A percentile compares a stretch with the other conserved stretches of the same genome.
Conservation (phyloP, 805 yeast genomes). For the Clavispora santaluciae region DNA sequence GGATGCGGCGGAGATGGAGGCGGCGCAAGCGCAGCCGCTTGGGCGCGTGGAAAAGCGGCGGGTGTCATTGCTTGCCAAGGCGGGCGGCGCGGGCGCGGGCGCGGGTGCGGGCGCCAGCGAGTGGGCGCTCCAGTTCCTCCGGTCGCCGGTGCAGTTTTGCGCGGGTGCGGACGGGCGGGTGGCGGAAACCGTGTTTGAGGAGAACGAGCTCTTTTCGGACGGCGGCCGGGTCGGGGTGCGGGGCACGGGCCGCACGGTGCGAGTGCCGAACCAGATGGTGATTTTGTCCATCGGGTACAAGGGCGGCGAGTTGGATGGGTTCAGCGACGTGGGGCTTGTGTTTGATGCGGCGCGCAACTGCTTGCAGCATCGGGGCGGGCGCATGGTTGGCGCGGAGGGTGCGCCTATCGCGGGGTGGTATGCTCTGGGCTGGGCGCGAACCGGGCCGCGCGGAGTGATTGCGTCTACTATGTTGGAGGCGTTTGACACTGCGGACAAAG, state of each 20-base stretch:
- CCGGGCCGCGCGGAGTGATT: slow-evolving; percentile 85
- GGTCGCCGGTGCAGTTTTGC: slow-evolving; percentile 56
- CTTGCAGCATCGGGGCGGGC: slow-evolving; percentile 31
- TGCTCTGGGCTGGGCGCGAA: slow-evolving; percentile 86
- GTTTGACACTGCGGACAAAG: slow-evolving; percentile 62
- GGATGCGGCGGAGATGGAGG: slow-evolving; percentile 27
- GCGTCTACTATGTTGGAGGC: slow-evolving; percentile 87
- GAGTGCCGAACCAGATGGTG: slow-evolving; percentile 54
- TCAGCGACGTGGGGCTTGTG: slow-evolving; percentile 35
- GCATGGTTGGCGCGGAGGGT: slow-evolving; percentile 16
- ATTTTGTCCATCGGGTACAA: slow-evolving; percentile 82
- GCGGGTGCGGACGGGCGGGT: slow-evolving; percentile 33
- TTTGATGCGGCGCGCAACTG: slow-evolving; percentile 24
- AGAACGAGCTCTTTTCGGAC: slow-evolving; percentile 37
- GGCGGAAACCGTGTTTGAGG: slow-evolving; percentile 44
- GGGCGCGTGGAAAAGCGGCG: slow-evolving; percentile 60
- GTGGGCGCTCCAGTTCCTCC: slow-evolving; percentile 71
- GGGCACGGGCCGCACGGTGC: slow-evolving; percentile 30
- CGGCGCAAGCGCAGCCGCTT: slow-evolving; percentile 27
- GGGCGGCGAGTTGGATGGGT: slow-evolving; percentile 59
- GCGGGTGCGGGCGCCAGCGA: slow-evolving; percentile 12
- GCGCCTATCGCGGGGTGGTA: slow-evolving; percentile 48
- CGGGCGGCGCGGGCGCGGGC: slow-evolving; percentile 12
- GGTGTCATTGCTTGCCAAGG: slow-evolving; percentile 56
- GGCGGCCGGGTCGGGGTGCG: slow-evolving; percentile 27